Evolutionary conservation across 352 stramenopile species (phyloP).

Genomic region (Globisporangium emineosum): DNA sequence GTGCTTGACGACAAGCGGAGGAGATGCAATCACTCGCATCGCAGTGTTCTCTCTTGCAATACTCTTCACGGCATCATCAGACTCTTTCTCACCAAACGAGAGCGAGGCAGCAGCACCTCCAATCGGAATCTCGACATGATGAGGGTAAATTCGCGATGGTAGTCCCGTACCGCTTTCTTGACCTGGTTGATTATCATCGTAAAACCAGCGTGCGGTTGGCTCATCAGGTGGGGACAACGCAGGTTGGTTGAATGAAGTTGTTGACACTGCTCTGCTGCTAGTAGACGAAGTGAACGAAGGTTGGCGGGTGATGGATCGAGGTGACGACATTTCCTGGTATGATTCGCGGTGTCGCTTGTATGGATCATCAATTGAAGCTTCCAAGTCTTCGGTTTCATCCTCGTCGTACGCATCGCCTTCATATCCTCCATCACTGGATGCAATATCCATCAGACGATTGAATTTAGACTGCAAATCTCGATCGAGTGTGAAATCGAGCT

Average conservation of each 20-base stretch:
- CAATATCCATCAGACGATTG: slow-evolving; percentile 65
- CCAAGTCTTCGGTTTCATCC: slow-evolving; percentile 2
- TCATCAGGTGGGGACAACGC: slow-evolving; percentile 64
- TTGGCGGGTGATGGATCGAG: slow-evolving; percentile 40
- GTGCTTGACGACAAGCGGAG: slow-evolving; percentile 71
- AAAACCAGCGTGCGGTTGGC: slow-evolving; percentile 77
- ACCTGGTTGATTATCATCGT: slow-evolving; percentile 48
- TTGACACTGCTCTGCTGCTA: slow-evolving; percentile 41
- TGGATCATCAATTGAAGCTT: slow-evolving; percentile 10
- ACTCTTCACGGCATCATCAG: slow-evolving; percentile 63
- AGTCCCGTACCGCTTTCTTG: slow-evolving; percentile 34
- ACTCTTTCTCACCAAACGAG: slow-evolving; percentile 85
- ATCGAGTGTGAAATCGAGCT: slow-evolving; percentile 81
- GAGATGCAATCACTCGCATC: slow-evolving; percentile 38
- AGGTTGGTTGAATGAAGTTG: slow-evolving; percentile 38
- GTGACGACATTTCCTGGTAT: slow-evolving; percentile 37
- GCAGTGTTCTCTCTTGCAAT: slow-evolving; percentile 61
- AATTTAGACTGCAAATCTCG: slow-evolving; percentile 72
- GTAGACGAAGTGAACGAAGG: slow-evolving; percentile 58
- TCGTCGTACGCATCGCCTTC: slow-evolving; percentile 4
- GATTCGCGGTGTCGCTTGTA: slow-evolving; percentile 15
- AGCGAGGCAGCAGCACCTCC: slow-evolving; percentile 76
- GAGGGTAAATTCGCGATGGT: slow-evolving; percentile 77
- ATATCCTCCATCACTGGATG: slow-evolving; percentile 36
- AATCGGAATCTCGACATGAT: slow-evolving; percentile 87